Evolutionary conservation across 2,329 filamentous ascomycete genomes (phyloP).

Genomic region (Pseudocercospora fuligena): DNA sequence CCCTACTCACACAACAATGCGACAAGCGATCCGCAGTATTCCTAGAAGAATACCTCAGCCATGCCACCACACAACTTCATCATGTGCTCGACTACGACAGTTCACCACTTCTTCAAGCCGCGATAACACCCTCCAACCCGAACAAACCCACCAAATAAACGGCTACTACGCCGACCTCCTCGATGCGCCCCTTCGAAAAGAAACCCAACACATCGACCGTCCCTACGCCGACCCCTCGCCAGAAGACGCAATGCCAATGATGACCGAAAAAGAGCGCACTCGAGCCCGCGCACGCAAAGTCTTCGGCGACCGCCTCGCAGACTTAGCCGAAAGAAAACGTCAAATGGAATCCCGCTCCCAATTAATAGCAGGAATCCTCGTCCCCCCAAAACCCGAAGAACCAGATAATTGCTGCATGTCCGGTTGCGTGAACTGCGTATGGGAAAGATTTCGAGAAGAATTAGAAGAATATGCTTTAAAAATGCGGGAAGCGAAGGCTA

Average conservation of each 20-base stretch:
- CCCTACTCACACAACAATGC: constrained; percentile 22
- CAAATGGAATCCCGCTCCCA: constrained; percentile 64
- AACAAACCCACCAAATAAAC: constrained; percentile 37
- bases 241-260: constrained; percentile 43
- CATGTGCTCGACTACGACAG: constrained; percentile 4
- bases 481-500: constrained; percentile 65
- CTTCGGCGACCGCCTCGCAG: constrained; percentile 79
- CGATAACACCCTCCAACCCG: constrained; percentile 30
- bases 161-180: constrained; percentile 39
- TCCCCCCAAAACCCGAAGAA: constrained; percentile 84
- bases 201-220: constrained; percentile 20
- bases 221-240: constrained; percentile 34
- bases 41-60: constrained; percentile 3
- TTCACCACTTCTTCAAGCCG: background rate
- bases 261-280: constrained; percentile 59
- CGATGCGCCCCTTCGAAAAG: constrained; percentile 26
- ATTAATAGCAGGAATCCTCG: constrained; percentile 75
- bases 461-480: constrained; percentile 83
- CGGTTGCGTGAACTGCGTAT: constrained; percentile 96
- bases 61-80: constrained; percentile 5
- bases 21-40: constrained; percentile 16
- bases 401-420: constrained; percentile 99
- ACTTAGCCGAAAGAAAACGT: constrained; percentile 70
- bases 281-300: constrained; percentile 68
- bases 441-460: constrained; percentile 89